Percentiles rank a stretch among this genome's conserved stretches.
phyloP scores from a whole-genome alignment of 345 rosid species.

The Theobroma cacao region DNA sequence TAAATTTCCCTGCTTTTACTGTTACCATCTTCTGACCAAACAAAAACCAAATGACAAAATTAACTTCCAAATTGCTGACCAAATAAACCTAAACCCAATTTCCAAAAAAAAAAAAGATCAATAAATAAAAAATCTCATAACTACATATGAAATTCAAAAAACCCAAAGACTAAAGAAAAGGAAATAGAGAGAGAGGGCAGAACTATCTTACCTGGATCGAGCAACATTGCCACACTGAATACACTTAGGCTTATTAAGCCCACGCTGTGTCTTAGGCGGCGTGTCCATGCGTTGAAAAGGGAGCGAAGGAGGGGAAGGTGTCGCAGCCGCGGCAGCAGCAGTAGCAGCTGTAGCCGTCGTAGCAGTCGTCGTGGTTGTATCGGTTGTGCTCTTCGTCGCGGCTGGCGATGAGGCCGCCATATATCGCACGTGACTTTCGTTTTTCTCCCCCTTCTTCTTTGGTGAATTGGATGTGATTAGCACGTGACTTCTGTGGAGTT shows the following conservation, averaged over 20 bases:
- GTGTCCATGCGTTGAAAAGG: constrained; percentile 31
- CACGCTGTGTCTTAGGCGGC: constrained; percentile 81
- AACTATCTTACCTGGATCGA: constrained; percentile 67
- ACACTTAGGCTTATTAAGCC: constrained; percentile 96
- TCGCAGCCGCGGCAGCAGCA: constrained; percentile 16
- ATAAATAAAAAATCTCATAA: not conserved
- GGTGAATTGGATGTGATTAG: not conserved
- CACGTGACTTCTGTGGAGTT: not conserved
- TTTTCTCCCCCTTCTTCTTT: not conserved
- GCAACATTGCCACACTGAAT: constrained; percentile 97
- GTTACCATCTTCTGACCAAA: not conserved
- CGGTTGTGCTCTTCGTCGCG: constrained; percentile 27
- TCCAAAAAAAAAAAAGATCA: not conserved
- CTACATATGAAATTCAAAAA: not conserved
- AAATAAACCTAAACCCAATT: not conserved
- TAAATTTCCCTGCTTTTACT: not conserved
- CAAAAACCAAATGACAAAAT: not conserved
- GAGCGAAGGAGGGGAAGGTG: constrained; percentile 8
- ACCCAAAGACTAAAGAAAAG: not conserved
- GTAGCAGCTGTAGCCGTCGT: not conserved
- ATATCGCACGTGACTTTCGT: not conserved
- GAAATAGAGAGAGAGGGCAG: not conserved
- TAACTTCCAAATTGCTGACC: not conserved
- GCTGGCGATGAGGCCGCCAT: constrained; percentile 71
- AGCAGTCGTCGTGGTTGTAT: not conserved